A percentile compares a stretch with the other conserved stretches of the same genome.
These are phyloP conservation scores for Actinidia chinensis DNA, from an alignment of 179 eudicot species.

Conservation along the genomic window DNA sequence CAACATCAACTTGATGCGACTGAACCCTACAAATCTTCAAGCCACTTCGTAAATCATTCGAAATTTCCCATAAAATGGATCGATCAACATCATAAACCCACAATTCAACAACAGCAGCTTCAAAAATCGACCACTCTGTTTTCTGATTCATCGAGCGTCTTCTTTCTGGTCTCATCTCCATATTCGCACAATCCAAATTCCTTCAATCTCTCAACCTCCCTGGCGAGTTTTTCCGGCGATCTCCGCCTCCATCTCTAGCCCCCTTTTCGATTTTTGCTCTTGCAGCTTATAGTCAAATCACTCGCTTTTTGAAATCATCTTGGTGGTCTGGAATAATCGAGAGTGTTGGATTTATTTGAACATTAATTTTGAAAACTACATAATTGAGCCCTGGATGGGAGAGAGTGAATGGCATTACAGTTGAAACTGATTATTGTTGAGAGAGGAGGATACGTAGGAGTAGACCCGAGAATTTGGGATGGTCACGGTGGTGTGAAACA, in stretches of 20 bases:
- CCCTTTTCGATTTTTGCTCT: constrained; percentile 60
- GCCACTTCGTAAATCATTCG: not conserved
- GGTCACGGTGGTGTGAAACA: constrained; percentile 20
- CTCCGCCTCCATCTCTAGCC: constrained; percentile 39
- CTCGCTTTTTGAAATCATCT: constrained; percentile 54
- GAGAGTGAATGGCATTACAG: not conserved
- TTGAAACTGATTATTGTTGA: not conserved
- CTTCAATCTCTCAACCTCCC: constrained; percentile 40
- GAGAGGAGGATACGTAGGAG: constrained; percentile 47
- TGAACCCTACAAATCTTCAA: not conserved
- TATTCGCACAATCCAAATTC: constrained; percentile 42
- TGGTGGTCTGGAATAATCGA: constrained; percentile 17
- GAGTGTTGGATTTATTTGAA: constrained; percentile 22
- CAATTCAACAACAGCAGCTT: constrained; percentile 46
- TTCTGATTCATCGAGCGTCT: constrained; percentile 58
- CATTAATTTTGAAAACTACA: constrained; percentile 28
- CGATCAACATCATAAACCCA: constrained; percentile 41
- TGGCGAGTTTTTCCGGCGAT: constrained; percentile 38
- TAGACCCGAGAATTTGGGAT: constrained; percentile 46
- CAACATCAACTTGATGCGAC: constrained; percentile 10
- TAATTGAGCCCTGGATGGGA: not conserved
- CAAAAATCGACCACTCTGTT: constrained; percentile 44
- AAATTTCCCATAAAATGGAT: constrained; percentile 39
- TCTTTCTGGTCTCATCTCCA: constrained; percentile 50
- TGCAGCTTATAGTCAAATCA: constrained; percentile 69